phyloP scores from a whole-genome alignment of 2,329 filamentous ascomycete species.

The Fusarium transvaalense region DNA sequence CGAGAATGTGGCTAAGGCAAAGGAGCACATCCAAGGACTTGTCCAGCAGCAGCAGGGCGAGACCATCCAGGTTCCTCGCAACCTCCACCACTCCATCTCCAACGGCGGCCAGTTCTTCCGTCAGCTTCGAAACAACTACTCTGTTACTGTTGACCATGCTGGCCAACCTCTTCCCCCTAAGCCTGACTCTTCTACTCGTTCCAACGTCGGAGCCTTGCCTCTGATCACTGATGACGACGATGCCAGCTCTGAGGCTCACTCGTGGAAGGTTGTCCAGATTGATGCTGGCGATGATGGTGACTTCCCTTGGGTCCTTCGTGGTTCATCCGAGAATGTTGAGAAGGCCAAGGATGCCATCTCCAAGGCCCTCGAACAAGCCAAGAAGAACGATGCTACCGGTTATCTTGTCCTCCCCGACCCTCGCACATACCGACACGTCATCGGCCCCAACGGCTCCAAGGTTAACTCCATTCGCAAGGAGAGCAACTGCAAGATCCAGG shows the following conservation, averaged over 20 bases:
- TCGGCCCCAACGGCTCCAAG: slow-evolving; percentile 88
- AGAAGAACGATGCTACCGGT: slow-evolving; percentile 78
- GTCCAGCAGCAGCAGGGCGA: slow-evolving; percentile 90
- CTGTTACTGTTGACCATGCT: slow-evolving; percentile 91
- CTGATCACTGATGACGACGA: slow-evolving; percentile 90
- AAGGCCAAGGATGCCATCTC: slow-evolving; percentile 83
- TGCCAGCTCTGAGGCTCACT: slow-evolving; percentile 74
- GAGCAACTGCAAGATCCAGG: slow-evolving; percentile 93
- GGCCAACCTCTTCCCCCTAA: slow-evolving; percentile 82
- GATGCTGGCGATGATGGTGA: slow-evolving; percentile 73
- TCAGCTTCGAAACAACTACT: slow-evolving; percentile 84
- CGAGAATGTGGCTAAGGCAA: slow-evolving; percentile 84
- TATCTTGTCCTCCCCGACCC: slow-evolving; percentile 93
- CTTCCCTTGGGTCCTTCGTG: slow-evolving; percentile 91
- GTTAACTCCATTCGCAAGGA: slow-evolving; percentile 94
- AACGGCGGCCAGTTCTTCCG: slow-evolving; percentile 97
- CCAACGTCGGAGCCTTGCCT: slow-evolving; percentile 77
- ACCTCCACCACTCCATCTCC: slow-evolving; percentile 84
- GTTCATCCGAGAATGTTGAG: slow-evolving; percentile 80
- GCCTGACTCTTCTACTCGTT: slow-evolving; percentile 66
- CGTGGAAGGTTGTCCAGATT: slow-evolving; percentile 83
- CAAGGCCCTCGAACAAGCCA: slow-evolving; percentile 77
- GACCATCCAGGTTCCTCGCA: slow-evolving; percentile 84
- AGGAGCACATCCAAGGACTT: slow-evolving; percentile 82
- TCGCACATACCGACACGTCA: slow-evolving; percentile 87